Conservation (phyloP, 495 filamentous ascomycete genomes). For the Penicillium nucicola region DNA sequence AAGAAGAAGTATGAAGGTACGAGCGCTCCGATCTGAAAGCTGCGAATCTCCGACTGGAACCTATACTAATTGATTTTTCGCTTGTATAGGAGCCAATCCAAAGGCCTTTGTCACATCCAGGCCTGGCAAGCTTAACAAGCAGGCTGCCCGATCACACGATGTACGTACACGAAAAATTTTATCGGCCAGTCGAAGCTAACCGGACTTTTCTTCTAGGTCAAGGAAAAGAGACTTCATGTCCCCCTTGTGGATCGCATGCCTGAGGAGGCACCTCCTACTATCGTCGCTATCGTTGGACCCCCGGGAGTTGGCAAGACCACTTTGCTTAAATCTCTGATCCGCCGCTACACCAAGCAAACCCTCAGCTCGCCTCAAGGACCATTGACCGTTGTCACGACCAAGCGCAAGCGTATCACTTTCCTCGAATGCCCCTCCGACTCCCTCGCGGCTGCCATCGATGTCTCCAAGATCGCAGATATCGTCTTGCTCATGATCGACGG, state of each 20-base stretch:
- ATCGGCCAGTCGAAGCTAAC: constrained; percentile 14
- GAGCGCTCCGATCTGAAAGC: constrained; percentile 7
- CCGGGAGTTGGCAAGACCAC: constrained; percentile 78
- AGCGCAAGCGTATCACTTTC: constrained; percentile 88
- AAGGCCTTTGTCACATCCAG: constrained; percentile 89
- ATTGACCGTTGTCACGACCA: constrained; percentile 92
- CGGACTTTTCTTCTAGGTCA: constrained; percentile 56
- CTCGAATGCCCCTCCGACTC: constrained; percentile 93
- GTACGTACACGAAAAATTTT: constrained; percentile 42
- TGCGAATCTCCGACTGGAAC: constrained; percentile 9
- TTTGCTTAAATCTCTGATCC: constrained; percentile 86
- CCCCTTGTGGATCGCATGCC: constrained; percentile 92
- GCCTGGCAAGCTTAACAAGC: constrained; percentile 78
- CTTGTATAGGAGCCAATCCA: constrained; percentile 65
- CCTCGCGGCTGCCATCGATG: constrained; percentile 90
- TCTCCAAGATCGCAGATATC: constrained; percentile 95
- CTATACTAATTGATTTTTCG: constrained; percentile 13
- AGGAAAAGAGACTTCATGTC: constrained; percentile 94
- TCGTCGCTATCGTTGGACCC: constrained; percentile 90
- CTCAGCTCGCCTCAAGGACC: constrained; percentile 86
- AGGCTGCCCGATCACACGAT: constrained; percentile 88
- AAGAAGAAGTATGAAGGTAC: constrained; percentile 75
- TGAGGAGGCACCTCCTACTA: constrained; percentile 89
- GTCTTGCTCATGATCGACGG: constrained; percentile 97
- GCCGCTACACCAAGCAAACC: constrained; percentile 93